phyloP scores from a whole-genome alignment of 2,329 filamentous ascomycete genomes.

The Alternaria viburni region DNA sequence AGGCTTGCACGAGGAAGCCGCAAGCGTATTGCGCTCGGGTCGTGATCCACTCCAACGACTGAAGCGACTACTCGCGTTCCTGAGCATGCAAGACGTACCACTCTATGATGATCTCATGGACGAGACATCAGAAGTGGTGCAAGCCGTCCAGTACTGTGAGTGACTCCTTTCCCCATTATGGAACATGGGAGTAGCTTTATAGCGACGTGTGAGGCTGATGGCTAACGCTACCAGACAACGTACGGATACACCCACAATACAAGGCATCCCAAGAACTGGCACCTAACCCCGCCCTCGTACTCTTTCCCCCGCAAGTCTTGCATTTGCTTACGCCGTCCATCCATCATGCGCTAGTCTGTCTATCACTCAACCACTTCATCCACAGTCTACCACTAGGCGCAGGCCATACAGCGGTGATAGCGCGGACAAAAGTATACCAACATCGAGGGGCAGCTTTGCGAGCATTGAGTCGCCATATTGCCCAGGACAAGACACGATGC shows the following conservation, averaged over 20 bases:
- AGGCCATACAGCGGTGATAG: slow-evolving; percentile 14
- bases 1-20: slow-evolving; percentile 17
- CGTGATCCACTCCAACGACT: slow-evolving; percentile 25
- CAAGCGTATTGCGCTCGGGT: slow-evolving; percentile 16
- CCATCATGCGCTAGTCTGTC: slow-evolving; percentile 36
- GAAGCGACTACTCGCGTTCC: slow-evolving; percentile 18
- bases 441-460: slow-evolving; percentile 39
- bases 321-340: slow-evolving; percentile 38
- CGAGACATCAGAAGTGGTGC: slow-evolving; percentile 38
- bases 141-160: slow-evolving; percentile 43
- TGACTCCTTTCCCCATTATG: not conserved
- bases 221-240: slow-evolving; percentile 30
- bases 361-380: slow-evolving; percentile 34
- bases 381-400: slow-evolving; percentile 20
- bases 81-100: slow-evolving; percentile 29
- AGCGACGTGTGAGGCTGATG: not conserved
- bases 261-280: slow-evolving; percentile 23
- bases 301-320: slow-evolving; percentile 32
- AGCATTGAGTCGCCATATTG: slow-evolving; percentile 29
- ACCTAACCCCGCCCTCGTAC: slow-evolving; percentile 35
- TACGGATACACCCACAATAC: slow-evolving; percentile 28
- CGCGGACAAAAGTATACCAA: slow-evolving; percentile 27
- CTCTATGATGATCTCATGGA: slow-evolving; percentile 26
- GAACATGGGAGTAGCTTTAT: not conserved
- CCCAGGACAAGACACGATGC: slow-evolving; percentile 29